These are phyloP conservation scores for barley (Hordeum vulgare) DNA, from an alignment of 176 grass and related monocot genomes.

Conservation along the genomic window DNA sequence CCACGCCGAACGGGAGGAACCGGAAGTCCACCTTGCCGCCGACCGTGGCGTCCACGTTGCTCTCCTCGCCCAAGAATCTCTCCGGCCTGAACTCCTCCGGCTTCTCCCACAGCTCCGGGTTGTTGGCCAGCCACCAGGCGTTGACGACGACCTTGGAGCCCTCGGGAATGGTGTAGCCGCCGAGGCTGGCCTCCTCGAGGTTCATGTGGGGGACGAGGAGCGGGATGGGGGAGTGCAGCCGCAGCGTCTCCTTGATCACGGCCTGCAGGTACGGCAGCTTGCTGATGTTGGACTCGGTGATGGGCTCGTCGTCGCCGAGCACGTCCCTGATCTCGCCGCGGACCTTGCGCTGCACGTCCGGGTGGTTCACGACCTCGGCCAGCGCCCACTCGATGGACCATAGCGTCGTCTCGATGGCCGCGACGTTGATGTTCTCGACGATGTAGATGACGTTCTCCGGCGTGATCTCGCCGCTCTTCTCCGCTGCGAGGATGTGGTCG, in stretches of 20 bases:
- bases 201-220: constrained; percentile 95
- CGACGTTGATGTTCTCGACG: constrained; percentile 91
- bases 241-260: constrained; percentile 77
- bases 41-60: constrained; percentile 54
- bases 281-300: constrained; percentile 60
- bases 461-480: constrained; percentile 67
- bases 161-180: constrained; percentile 53
- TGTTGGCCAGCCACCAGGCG: constrained; percentile 82
- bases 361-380: constrained; percentile 85
- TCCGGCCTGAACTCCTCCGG: constrained; percentile 75
- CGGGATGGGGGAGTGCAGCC: constrained; percentile 78
- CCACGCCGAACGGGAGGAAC: constrained; percentile 70
- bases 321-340: constrained; percentile 44
- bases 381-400: constrained; percentile 95
- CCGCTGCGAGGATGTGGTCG: constrained; percentile 16
- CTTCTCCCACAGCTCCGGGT: constrained; percentile 63
- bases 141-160: constrained; percentile 90
- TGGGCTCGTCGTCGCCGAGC: constrained; percentile 34
- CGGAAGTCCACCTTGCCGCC: constrained; percentile 53
- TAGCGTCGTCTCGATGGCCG: constrained; percentile 81
- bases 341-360: constrained; percentile 51
- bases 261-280: constrained; percentile 64
- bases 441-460: constrained; percentile 87
- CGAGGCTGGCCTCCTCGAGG: constrained; percentile 68
- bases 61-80: constrained; percentile 62